A percentile compares a stretch with the other conserved stretches of the same genome.
phyloP scores from a whole-genome alignment of 192 early-diverging fungal genomes.

The Backusella mclennaniae region DNA sequence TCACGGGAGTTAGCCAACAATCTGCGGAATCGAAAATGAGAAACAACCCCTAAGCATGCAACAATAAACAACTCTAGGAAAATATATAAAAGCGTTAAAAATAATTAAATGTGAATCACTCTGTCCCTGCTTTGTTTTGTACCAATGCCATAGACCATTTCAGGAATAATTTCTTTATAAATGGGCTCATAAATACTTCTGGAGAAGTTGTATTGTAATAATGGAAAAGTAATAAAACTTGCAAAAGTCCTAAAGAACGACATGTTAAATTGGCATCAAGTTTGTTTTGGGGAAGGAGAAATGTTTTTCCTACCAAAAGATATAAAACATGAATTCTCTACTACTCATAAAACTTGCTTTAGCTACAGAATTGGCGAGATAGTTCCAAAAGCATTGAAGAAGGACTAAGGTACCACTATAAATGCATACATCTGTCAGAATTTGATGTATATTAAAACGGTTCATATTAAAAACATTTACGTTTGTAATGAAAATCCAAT shows the following conservation, averaged over 20 bases:
- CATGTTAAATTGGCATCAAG: neutral
- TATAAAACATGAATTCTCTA: constrained; percentile 42
- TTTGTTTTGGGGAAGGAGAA: neutral
- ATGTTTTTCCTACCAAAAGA: constrained; percentile 33
- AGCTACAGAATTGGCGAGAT: constrained; percentile 39
- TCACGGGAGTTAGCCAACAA: constrained; percentile 21
- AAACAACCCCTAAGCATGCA: constrained; percentile 16
- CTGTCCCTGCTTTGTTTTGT: neutral
- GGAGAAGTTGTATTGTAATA: constrained; percentile 35
- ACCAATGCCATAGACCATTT: constrained; percentile 38
- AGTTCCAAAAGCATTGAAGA: constrained; percentile 46
- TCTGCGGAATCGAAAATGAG: constrained; percentile 23
- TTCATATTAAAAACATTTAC: constrained; percentile 11
- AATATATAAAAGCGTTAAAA: neutral
- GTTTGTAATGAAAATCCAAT: constrained; percentile 41
- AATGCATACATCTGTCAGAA: neutral
- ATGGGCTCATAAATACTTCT: constrained; percentile 11
- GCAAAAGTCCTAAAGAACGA: constrained; percentile 19
- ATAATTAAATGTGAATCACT: neutral
- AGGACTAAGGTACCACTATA: constrained; percentile 38
- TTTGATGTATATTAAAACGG: neutral
- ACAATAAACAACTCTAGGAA: constrained; percentile 17
- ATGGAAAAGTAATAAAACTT: constrained; percentile 38
- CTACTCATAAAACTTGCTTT: constrained; percentile 44
- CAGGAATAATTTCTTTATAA: constrained; percentile 43